Percentiles rank a stretch among this genome's conserved stretches.
phyloP scores from a whole-genome alignment of 2,329 filamentous ascomycete species.

The Helicocarpus griseus region DNA sequence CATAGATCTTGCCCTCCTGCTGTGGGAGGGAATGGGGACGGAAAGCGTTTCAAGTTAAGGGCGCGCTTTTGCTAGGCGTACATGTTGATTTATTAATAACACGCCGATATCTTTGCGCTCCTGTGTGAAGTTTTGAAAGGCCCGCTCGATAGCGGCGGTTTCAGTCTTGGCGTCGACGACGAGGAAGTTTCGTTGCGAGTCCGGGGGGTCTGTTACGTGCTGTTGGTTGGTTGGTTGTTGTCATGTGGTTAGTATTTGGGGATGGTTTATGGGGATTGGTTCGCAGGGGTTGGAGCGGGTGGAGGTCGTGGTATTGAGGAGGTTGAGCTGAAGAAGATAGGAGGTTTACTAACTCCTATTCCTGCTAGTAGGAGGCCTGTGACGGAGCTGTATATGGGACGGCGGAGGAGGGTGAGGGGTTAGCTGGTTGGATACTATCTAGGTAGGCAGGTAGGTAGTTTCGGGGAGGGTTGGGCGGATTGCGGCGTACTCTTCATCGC shows the following conservation, averaged over 20 bases:
- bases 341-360: conserved; percentile 61
- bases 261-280: not conserved
- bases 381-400: conserved; percentile 65
- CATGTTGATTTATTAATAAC: conserved; percentile 94
- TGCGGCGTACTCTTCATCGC: conserved; percentile 62
- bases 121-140: conserved; percentile 80
- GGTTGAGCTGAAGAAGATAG: not conserved
- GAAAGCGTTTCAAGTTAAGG: no score
- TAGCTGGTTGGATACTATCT: not conserved
- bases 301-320: no score
- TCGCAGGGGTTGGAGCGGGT: not conserved
- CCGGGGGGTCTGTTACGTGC: conserved; percentile 84
- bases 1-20: not conserved
- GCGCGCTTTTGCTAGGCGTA: no score
- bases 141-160: conserved; percentile 72
- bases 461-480: not conserved
- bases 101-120: conserved; percentile 96
- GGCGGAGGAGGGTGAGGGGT: not conserved
- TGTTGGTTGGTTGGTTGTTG: conserved; percentile 26
- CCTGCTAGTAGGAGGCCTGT: conserved; percentile 91
- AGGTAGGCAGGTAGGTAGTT: no score
- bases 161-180: conserved; percentile 94
- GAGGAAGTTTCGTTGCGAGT: conserved; percentile 93
- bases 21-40: not conserved
- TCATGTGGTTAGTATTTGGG: not conserved